Evolutionary conservation across 129 eudicot species (phyloP).

Genomic region (Artemisia annua): DNA sequence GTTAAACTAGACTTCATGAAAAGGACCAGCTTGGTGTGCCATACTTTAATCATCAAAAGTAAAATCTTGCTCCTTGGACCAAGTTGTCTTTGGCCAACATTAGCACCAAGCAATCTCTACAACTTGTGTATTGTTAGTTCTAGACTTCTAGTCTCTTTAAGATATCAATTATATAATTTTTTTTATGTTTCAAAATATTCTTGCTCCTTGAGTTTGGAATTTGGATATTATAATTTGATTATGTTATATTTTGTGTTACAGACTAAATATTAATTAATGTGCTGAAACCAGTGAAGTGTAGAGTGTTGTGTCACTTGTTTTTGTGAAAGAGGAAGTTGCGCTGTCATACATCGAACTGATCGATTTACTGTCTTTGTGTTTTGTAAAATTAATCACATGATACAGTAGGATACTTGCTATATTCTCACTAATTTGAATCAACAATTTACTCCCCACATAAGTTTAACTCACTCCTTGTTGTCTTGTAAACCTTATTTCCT

Average conservation of each 20-base stretch:
- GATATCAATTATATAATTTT: no score
- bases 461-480: slow-evolving; percentile 15
- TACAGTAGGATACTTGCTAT: not conserved
- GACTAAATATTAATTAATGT: no score
- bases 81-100: not conserved
- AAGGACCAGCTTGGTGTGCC: slow-evolving; percentile 23
- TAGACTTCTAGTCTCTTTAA: no score
- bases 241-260: no score
- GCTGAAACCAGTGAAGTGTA: no score
- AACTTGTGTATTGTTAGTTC: no score
- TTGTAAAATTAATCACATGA: not conserved
- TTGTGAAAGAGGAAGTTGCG: no score
- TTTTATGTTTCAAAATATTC: no score
- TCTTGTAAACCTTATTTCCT: slow-evolving; percentile 19
- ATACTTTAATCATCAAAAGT: slow-evolving; percentile 25
- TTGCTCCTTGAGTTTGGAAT: no score
- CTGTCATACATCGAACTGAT: not conserved
- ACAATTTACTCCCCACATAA: slow-evolving; percentile 20
- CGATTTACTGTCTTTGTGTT: not conserved
- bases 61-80: slow-evolving; percentile 26
- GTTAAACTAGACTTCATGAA: slow-evolving; percentile 23
- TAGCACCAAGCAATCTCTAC: no score
- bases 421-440: not conserved
- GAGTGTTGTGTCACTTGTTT: no score
- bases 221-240: no score